These are phyloP conservation scores for Nematocida sp. DNA, from an alignment of 371 early-diverging fungal species.

Conservation along the genomic window DNA sequence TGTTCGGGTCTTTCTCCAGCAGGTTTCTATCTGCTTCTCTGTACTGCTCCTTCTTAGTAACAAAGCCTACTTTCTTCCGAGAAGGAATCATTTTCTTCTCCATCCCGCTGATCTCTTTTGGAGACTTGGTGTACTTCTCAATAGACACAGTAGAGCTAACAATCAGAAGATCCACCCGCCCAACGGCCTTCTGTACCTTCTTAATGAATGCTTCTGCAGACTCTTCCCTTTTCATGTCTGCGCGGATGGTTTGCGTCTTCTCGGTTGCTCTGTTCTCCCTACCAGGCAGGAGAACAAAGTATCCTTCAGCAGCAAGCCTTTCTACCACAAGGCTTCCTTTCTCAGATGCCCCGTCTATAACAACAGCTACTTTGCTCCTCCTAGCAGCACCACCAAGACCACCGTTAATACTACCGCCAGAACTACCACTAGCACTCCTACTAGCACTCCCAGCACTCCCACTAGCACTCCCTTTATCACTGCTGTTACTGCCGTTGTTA, in stretches of 20 bases:
- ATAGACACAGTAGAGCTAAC: slow-evolving; percentile 6
- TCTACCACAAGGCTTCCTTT: not conserved
- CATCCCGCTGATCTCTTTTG: not conserved
- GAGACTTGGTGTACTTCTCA: not conserved
- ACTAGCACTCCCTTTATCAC: too few relatives aligned
- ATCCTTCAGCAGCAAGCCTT: slow-evolving; percentile 1
- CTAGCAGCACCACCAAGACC: not conserved
- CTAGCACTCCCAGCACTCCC: too few relatives aligned
- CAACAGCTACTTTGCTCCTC: slow-evolving; percentile 3
- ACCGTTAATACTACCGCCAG: not conserved
- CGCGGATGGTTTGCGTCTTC: not conserved
- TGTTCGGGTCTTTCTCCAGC: slow-evolving; percentile 40
- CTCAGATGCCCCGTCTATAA: not conserved
- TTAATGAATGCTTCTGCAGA: slow-evolving; percentile 37
- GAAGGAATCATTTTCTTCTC: slow-evolving; percentile 44
- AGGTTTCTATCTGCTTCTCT: slow-evolving; percentile 22
- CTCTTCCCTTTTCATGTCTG: slow-evolving; percentile 27
- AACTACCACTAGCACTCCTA: too few relatives aligned
- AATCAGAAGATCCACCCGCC: slow-evolving; percentile 27
- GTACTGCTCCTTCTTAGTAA: slow-evolving; percentile 31
- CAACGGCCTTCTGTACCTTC: not conserved
- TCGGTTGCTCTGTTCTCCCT: not conserved
- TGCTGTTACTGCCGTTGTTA: too few relatives aligned
- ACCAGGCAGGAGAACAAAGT: slow-evolving; percentile 29
- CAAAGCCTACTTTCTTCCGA: slow-evolving; percentile 32